Evolutionary conservation across 495 filamentous ascomycete species (phyloP), one percentile per base, ranked within the genome.

Genomic region (Opeltia flavorubescens): DNA sequence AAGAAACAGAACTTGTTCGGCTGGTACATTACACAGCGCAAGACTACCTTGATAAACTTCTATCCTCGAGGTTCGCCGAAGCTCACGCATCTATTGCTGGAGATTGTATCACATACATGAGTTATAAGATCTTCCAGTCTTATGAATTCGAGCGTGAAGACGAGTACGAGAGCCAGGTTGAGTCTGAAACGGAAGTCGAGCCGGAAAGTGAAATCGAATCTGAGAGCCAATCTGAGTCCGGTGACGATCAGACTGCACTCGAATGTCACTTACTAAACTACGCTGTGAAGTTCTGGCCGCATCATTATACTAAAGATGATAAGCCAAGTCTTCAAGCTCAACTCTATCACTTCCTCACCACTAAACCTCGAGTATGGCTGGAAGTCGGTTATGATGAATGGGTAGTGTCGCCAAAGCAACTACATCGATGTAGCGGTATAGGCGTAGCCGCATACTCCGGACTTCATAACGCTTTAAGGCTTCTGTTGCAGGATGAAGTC

Each of bases 11-110:
- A 7, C 54, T 68, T 25, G 59, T 75, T 42, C 68, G 68, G 11
- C 54, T 76, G 17, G 63, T 70, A 11, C 72, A 75, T 53, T 70
- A 69, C 48, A 75, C 71, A 5, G 59, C 67, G 0, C 64, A 75
- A 43, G 64, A 72, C 43, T 76, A 71, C 56, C 67, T 77, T 29
- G 58, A 69, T 35, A 51, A 48, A 7, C 25, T 44, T 12, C 30
- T 44, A 13, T 6, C 13, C 12, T 29, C 42, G 0, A 30, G n/a
- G 12, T 43, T 43, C n/a, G 11, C 11, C 13, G 26, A 20, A 4
- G 42, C 26, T 30, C 42, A 44, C 30, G 7, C 5, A 8, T 8
- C 24, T 2, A 44, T 44, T 3, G 26, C 42, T 17, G 9, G 18
- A 4, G 15, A 28, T 21, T 31, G 42, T 17, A 31, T 44, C 15